These are phyloP conservation scores for Diutina catenulata DNA, from an alignment of 1,139 yeast species.

Conservation along the genomic window DNA sequence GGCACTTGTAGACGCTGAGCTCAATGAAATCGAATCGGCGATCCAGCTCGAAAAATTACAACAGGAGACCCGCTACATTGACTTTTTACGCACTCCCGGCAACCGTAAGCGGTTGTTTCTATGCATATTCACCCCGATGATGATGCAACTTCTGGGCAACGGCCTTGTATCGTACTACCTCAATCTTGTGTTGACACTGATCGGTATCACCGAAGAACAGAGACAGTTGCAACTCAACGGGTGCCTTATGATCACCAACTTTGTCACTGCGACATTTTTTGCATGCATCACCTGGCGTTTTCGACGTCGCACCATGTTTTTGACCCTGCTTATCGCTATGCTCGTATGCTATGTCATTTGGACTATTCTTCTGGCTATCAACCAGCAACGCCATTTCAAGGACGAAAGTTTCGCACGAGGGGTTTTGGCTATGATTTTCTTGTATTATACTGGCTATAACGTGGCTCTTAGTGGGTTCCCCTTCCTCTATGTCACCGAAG, in stretches of 20 bases:
- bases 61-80: constrained; percentile 18
- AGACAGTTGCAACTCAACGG: constrained; percentile 37
- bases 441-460: constrained; percentile 26
- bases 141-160: constrained; percentile 41
- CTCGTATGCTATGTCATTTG: constrained; percentile 25
- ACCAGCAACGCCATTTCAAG: constrained; percentile 23
- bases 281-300: constrained; percentile 15
- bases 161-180: constrained; percentile 42
- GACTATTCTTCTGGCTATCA: constrained; percentile 27
- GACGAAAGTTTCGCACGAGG: constrained; percentile 26
- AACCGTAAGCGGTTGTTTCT: constrained; percentile 36
- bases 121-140: constrained; percentile 18
- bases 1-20: constrained; percentile 30
- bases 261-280: constrained; percentile 10
- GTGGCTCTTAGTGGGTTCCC: constrained; percentile 32
- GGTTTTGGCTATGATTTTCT: constrained; percentile 35
- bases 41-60: constrained; percentile 22
- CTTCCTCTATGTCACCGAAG: constrained; percentile 27
- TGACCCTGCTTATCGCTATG: constrained; percentile 20
- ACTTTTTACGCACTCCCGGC: constrained; percentile 21
- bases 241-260: constrained; percentile 29
- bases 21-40: constrained; percentile 31
- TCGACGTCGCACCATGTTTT: constrained; percentile 35
- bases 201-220: constrained; percentile 34
- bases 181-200: constrained; percentile 32